Evolutionary conservation across 352 stramenopile species (phyloP).

Genomic region (Pythium dissimile): DNA sequence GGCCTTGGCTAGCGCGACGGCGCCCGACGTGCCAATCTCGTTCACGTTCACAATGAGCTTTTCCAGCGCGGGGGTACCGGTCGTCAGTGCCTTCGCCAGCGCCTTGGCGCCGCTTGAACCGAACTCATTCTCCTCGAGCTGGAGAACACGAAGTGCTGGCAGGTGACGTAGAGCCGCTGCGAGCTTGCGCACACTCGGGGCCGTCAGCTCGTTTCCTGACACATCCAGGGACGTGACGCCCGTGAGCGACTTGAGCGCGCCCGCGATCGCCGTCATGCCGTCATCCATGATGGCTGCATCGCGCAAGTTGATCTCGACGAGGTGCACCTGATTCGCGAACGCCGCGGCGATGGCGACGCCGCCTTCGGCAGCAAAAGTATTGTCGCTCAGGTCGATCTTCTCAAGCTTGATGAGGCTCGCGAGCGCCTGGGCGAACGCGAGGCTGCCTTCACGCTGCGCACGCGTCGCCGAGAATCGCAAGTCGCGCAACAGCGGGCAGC

Average conservation of each 20-base stretch:
- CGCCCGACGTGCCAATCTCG: slow-evolving; percentile 88
- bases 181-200: slow-evolving; percentile 49
- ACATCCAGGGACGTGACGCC: slow-evolving; percentile 83
- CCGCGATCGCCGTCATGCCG: slow-evolving; percentile 78
- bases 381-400: slow-evolving; percentile 92
- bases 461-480: slow-evolving; percentile 93
- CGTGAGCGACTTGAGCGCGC: slow-evolving; percentile 52
- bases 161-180: slow-evolving; percentile 41
- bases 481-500: slow-evolving; percentile 85
- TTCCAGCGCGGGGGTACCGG: slow-evolving; percentile 47
- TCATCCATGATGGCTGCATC: slow-evolving; percentile 91
- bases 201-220: slow-evolving; percentile 92
- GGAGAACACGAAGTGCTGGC: slow-evolving; percentile 71
- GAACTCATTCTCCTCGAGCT: slow-evolving; percentile 94
- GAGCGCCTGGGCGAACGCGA: slow-evolving; percentile 85
- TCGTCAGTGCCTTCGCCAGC: slow-evolving; percentile 71
- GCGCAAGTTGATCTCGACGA: slow-evolving; percentile 88
- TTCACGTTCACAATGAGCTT: slow-evolving; percentile 87
- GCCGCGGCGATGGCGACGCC: slow-evolving; percentile 80
- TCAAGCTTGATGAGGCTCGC: slow-evolving; percentile 63
- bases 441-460: slow-evolving; percentile 78
- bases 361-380: slow-evolving; percentile 90
- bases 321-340: slow-evolving; percentile 57
- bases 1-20: slow-evolving; percentile 67
- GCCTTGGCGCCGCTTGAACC: slow-evolving; percentile 72